Evolutionary conservation across 1,284 basidiomycete species (phyloP), one percentile per base, ranked within the genome.

Genomic region (Somion occarium): DNA sequence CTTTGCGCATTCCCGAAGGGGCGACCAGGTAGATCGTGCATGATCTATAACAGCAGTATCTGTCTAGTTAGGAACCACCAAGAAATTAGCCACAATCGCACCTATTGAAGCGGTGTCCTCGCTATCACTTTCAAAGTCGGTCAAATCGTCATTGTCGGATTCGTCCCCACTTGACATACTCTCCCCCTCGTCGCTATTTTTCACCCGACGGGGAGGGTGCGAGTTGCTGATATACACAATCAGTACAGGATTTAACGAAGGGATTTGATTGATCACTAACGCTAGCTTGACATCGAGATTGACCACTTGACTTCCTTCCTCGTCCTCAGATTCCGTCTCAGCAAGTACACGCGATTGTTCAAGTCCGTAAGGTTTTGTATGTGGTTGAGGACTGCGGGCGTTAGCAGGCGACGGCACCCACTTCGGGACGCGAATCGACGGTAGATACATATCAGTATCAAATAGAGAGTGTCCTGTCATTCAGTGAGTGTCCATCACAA

Each of bases 121-220:
- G 57, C 79, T 82, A 39, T 79, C 77, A 11, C 74, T 77, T 5
- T 72, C 71, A 20, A 61, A 65, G 43, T 83, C 82, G 2, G 80
- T 84, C 39, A 85, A 58, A 60, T 84, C 84, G 27, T 77, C 81
- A 58, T 87, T 71, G 59, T 91, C 89, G 1, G 88, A 91, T 65
- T 91, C 89, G 56, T 91, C 88, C 2, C 79, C 80, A 49, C 79
- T 83, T 11, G 77, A 81, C 58, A 82, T 73, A 49, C 73, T 76
- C 25, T 81, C 76, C 3, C 78, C 78, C n/a, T 69, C 67, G 37
- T 55, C 61, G 34, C 59, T 57, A 22, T 19, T 15, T 34, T 34
- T 34, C 30, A 7, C 38, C 37, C 53, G 50, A 50, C 56, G 48
- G 50, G 60, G 47, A 56, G 78, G 70, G 13, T 85, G 79, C 7